Evolutionary conservation across 2,329 filamentous ascomycete species (phyloP).

Genomic region (Thielaviopsis ethacetica): DNA sequence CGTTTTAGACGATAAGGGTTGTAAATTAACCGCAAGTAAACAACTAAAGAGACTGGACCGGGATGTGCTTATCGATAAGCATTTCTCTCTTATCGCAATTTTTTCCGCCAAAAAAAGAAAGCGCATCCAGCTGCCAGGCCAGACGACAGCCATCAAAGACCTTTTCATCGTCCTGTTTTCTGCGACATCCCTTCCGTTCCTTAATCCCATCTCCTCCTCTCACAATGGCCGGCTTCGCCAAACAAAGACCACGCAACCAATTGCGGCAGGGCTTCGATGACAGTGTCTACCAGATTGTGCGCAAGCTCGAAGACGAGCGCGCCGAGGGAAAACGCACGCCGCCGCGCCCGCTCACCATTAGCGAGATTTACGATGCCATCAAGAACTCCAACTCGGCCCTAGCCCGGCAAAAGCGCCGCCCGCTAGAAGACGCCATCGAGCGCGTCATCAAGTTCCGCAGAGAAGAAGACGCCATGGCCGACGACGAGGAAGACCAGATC

Average conservation of each 20-base stretch:
- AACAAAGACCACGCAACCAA: slow-evolving; percentile 3
- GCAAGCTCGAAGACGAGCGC: slow-evolving; percentile 56
- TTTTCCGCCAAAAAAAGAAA: neutral
- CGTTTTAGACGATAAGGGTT: neutral
- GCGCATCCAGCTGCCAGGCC: no score
- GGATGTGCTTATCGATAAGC: slow-evolving; percentile 7
- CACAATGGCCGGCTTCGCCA: slow-evolving; percentile 17
- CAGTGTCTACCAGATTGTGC: slow-evolving; percentile 65
- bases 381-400: slow-evolving; percentile 76
- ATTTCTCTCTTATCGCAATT: neutral
- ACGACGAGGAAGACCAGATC: slow-evolving; percentile 25
- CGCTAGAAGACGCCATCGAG: slow-evolving; percentile 73
- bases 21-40: neutral
- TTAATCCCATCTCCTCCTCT: slow-evolving; percentile 6
- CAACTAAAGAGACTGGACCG: neutral
- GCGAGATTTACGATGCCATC: slow-evolving; percentile 59
- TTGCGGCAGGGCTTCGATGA: slow-evolving; percentile 43
- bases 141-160: no score
- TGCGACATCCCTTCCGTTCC: neutral
- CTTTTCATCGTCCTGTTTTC: neutral
- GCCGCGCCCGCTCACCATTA: slow-evolving; percentile 32
- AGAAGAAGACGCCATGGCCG: slow-evolving; percentile 39
- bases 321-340: slow-evolving; percentile 21
- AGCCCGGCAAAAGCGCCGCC: slow-evolving; percentile 63
- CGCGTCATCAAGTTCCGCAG: slow-evolving; percentile 60